Base-by-base conservation (phyloP, 805 yeast genomes). In the Monosporozyma yasuniensis region DNA sequence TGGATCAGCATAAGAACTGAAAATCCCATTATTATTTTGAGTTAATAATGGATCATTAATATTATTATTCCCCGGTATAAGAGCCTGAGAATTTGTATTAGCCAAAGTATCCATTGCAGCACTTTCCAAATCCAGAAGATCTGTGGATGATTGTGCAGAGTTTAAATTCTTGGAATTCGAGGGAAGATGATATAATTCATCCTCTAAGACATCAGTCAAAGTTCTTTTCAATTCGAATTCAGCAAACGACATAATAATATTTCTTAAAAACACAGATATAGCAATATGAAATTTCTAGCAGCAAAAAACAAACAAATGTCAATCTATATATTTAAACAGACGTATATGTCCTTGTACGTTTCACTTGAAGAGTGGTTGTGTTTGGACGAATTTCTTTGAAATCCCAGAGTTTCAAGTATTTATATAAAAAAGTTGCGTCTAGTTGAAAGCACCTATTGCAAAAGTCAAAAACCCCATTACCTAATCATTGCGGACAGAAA, bases 1-100 rank as follows among this genome's bases (percentile, higher is more conserved):
- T 12, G 69, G 69, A 54, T 65, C 68, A 23, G 67, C 67, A 51
- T 63, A 65, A 50, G 61, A 59, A 52, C 57, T 65, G 54, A 65
- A 65, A 25, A 56, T 52, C 4, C 16, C 16, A 8, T 48, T 49
- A 8, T 38, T 11, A n/a, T 18, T 38, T 12, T 7, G 21, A 9
- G 39, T 16, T 8, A 18, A 18, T 18, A 35, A 18, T 18, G 39
- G 22, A 10, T 35, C 39, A n/a, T 5, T 42, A n/a, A n/a, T n/a
- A n/a, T n/a, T n/a, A n/a, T n/a, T n/a, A n/a, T n/a, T n/a, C n/a
- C 37, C 34, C 30, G 34, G 3, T 32, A 32, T 32, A n/a, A 32
- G 35, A 32, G 7, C 14, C n/a, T 32, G 35, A 10, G 45, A n/a
- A 27, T 46, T 53, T 18, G 27, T 49, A 25, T 5, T 8, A 25